Conservation (phyloP, 78 protist species). For the Speleostelium caveatum region DNA sequence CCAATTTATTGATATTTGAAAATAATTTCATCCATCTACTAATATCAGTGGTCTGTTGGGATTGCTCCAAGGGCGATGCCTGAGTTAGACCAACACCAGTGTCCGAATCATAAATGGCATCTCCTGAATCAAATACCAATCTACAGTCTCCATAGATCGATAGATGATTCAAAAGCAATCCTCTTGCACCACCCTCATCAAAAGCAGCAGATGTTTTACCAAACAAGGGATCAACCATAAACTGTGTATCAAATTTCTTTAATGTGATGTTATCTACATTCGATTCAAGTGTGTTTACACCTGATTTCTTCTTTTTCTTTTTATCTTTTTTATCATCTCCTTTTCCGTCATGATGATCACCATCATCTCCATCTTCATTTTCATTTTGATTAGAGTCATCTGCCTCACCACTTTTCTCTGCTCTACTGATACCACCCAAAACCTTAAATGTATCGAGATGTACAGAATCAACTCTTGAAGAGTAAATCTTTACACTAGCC, state of each 20-base stretch:
- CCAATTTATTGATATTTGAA: neutral
- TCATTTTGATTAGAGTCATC: slow-evolving; percentile 20
- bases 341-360: slow-evolving; percentile 29
- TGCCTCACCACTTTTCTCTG: slow-evolving; percentile 22
- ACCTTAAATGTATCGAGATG: slow-evolving; percentile 85
- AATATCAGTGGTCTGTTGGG: neutral
- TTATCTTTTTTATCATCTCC: slow-evolving; percentile 1
- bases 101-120: slow-evolving; percentile 12
- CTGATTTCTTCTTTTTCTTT: slow-evolving; percentile 16
- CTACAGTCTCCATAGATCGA: slow-evolving; percentile 38
- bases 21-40: slow-evolving; percentile 6
- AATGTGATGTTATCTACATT: slow-evolving; percentile 63
- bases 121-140: slow-evolving; percentile 83
- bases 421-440: slow-evolving; percentile 88
- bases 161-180: slow-evolving; percentile 84
- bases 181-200: slow-evolving; percentile 90
- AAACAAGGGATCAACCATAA: slow-evolving; percentile 91
- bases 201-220: slow-evolving; percentile 86
- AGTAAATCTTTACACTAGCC: slow-evolving; percentile 94
- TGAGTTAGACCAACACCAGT: neutral
- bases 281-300: slow-evolving; percentile 76
- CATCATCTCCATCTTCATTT: slow-evolving; percentile 49
- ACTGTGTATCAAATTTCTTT: slow-evolving; percentile 45
- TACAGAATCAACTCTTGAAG: slow-evolving; percentile 95
- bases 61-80: neutral